Evolutionary conservation across 225 moss, liverwort and hornwort genomes (phyloP), one percentile per base, ranked within the genome.

Genomic region (Rhytidiadelphus loreus): DNA sequence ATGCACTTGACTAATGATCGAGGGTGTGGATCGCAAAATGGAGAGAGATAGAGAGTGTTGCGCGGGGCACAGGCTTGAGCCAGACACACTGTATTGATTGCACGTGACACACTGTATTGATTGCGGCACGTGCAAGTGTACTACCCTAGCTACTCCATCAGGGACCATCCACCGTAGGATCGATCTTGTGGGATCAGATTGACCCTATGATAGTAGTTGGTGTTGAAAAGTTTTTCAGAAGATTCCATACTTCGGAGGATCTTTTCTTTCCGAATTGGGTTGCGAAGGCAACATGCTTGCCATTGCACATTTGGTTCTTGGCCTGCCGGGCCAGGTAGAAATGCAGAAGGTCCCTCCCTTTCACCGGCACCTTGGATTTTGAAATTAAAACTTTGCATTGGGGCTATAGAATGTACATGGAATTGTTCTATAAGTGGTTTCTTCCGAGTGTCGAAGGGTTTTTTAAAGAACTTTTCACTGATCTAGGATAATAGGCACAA

Each of bases 351-450:
- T 26, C 26, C 8, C 1, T 70, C 43, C 3, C 16, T 43, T 71
- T 43, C 28, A 9, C 19, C 0, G 2, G 6, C 7, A 1, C 2
- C 1, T 2, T 71, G 70, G 43, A 26, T 71, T 43, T 41, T 3
- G 2, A 29, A 46, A 44, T 17, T 17, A 29, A 72, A 29, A 28
- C 25, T 44, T 72, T 39, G 4, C 23, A 23, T 20, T 26, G 25
- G 7, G 44, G 17, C 6, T 29, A 6, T 0, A 5, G 7, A 73
- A 46, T 73, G 18, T 73, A 46, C 30, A 30, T 73, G 11, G 30
- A 46, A 18, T 46, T 9, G 46, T 29, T 73, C 2, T 18, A 1
- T 30, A 7, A 19, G 6, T 46, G 48, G 14, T 25, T 5, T 25
- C 70, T 69, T 69, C 14, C 24, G 24, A 70, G 5, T 1, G 11